A percentile compares a stretch with the other conserved stretches of the same genome.
Evolutionary conservation across 2,329 filamentous ascomycete genomes (phyloP).

Genomic region (Epichloe hybrida): DNA sequence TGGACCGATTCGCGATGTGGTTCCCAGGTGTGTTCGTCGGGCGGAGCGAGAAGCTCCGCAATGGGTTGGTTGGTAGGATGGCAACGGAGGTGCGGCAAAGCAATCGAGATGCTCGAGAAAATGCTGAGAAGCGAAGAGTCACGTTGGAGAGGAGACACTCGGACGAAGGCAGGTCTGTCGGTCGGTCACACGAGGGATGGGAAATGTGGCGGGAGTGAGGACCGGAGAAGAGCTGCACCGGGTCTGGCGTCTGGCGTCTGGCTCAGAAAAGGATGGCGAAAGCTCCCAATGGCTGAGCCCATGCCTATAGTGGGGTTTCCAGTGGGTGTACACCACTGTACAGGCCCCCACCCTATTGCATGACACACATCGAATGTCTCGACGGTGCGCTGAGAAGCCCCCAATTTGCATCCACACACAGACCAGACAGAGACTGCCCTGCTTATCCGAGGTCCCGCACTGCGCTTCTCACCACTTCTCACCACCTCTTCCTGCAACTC

Average conservation of each 20-base stretch:
- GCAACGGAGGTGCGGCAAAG: constrained; percentile 1
- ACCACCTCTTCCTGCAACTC: too few species aligned
- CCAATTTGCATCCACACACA: too few species aligned
- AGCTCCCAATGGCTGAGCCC: background rate
- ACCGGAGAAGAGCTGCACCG: background rate
- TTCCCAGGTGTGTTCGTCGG: background rate
- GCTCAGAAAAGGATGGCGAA: constrained; percentile 4
- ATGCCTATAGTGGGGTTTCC: too few species aligned
- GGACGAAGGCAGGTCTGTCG: background rate
- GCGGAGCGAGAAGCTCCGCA: constrained; percentile 4
- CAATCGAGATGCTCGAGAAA: background rate
- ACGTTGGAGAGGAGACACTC: background rate
- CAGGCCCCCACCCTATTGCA: too few species aligned
- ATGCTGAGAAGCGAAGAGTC: background rate
- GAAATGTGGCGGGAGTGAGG: background rate
- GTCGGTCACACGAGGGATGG: background rate
- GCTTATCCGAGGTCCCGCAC: too few species aligned
- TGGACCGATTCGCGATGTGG: background rate
- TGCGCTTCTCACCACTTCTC: too few species aligned
- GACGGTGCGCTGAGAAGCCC: too few species aligned
- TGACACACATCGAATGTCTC: too few species aligned
- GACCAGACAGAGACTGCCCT: too few species aligned
- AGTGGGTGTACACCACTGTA: too few species aligned
- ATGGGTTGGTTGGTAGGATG: background rate
- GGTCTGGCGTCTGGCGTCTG: background rate